Percentiles rank a stretch among this genome's conserved stretches.
These are phyloP conservation scores for Globisporangium iwayamae DNA, from an alignment of 352 stramenopile species.

Conservation along the genomic window DNA sequence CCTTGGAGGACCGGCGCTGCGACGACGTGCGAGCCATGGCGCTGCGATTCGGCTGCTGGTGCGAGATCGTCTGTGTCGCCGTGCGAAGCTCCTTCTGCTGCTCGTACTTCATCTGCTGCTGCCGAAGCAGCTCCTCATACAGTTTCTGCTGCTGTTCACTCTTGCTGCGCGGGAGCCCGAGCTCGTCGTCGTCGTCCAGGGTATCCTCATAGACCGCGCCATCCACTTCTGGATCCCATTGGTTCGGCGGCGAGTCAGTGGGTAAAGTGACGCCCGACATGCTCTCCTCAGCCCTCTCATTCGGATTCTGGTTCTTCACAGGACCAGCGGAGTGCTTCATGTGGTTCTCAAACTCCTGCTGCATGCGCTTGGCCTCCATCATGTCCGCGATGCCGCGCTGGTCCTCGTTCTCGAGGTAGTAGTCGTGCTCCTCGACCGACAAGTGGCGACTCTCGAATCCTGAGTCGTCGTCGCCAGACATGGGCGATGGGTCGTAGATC, in stretches of 20 bases:
- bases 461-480: constrained; percentile 13
- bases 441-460: constrained; percentile 25
- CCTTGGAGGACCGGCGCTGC: constrained; percentile 5
- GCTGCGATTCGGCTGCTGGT: constrained; percentile 8
- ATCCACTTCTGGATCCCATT: not conserved
- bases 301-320: constrained; percentile 1
- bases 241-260: constrained; percentile 13
- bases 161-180: constrained; percentile 28
- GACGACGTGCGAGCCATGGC: not conserved
- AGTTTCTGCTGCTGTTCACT: constrained; percentile 27
- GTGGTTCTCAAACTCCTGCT: constrained; percentile 58
- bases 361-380: constrained; percentile 62
- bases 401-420: constrained; percentile 52
- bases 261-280: constrained; percentile 22
- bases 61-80: constrained; percentile 11
- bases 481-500: constrained; percentile 44
- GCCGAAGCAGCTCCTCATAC: constrained; percentile 19
- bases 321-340: constrained; percentile 22
- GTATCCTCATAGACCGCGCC: constrained; percentile 8
- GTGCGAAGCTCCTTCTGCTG: constrained; percentile 21
- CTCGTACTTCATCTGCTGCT: constrained; percentile 21
- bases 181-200: constrained; percentile 29
- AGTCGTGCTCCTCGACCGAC: constrained; percentile 58
- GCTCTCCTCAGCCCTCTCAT: constrained; percentile 4
- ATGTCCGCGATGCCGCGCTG: constrained; percentile 45